Percentiles rank a stretch among this genome's conserved stretches.
phyloP scores from a whole-genome alignment of 2,329 filamentous ascomycete species.

The Microdochium paspali region DNA sequence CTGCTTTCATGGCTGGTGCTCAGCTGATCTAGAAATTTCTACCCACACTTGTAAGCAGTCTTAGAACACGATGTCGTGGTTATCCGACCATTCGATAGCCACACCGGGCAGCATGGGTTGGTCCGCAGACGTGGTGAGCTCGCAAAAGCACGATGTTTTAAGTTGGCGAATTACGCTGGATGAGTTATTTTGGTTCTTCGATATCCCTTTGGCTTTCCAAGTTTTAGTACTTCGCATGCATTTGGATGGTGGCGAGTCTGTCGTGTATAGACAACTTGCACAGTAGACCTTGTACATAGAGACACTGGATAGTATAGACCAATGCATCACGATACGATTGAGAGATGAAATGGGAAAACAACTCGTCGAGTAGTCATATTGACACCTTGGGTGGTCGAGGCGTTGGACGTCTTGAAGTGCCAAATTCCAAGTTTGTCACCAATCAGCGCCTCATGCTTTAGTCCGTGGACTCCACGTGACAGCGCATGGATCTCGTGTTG shows the following conservation, averaged over 20 bases:
- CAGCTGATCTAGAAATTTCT: constrained; percentile 2
- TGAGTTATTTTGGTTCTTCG: neutral
- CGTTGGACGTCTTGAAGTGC: no score
- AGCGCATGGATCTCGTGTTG: constrained; percentile 41
- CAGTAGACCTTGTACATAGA: neutral
- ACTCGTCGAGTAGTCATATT: no score
- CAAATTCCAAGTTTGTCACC: no score
- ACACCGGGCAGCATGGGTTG: neutral
- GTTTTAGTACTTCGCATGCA: neutral
- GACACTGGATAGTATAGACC: neutral
- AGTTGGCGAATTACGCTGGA: neutral
- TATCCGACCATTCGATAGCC: neutral
- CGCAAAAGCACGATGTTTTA: neutral
- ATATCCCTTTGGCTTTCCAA: neutral
- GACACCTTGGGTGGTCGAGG: no score
- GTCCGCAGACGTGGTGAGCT: neutral
- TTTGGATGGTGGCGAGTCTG: neutral
- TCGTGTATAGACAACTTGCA: neutral
- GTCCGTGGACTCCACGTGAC: constrained; percentile 44
- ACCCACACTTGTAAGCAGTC: neutral
- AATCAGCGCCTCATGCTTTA: no score
- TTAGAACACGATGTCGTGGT: neutral
- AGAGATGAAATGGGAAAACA: neutral
- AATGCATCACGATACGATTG: neutral
- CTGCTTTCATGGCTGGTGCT: constrained; percentile 1